Evolutionary conservation across 2,329 filamentous ascomycete genomes (phyloP).

Genomic region (Monosporascus sp.): DNA sequence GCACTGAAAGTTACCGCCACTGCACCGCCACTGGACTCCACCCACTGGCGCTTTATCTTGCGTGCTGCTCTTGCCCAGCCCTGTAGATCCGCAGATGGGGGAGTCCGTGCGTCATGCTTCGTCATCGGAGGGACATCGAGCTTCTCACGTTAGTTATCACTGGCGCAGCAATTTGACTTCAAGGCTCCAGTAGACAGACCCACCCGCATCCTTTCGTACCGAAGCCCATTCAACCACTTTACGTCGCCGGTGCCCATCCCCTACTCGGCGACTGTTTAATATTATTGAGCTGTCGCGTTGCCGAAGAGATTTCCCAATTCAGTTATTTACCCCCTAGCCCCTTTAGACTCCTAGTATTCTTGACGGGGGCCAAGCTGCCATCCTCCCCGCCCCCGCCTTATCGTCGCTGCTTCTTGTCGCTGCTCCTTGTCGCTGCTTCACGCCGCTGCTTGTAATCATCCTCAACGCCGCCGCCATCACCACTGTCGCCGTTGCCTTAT

Average conservation of each 20-base stretch:
- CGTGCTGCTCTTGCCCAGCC: too few species aligned
- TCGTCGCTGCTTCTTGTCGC: too few species aligned
- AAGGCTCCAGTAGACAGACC: not conserved
- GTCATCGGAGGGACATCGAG: not conserved
- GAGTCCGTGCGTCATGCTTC: not conserved
- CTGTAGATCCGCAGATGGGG: not conserved
- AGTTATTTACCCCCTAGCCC: not conserved
- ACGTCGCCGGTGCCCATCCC: not conserved
- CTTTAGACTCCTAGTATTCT: slow-evolving; percentile 3
- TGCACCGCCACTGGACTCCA: not conserved
- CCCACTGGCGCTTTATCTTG: not conserved
- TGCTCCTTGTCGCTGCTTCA: too few species aligned
- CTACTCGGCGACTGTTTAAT: not conserved
- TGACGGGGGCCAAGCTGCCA: slow-evolving; percentile 2
- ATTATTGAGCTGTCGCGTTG: not conserved
- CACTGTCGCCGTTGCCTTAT: not conserved
- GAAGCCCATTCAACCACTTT: not conserved
- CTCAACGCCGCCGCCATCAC: not conserved
- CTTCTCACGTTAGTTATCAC: too few species aligned
- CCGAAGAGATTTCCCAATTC: not conserved
- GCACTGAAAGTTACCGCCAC: too few species aligned
- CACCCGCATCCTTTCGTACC: not conserved
- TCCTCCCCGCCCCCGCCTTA: slow-evolving; percentile 20
- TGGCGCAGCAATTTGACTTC: not conserved
- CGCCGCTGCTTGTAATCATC: not conserved